Evolutionary conservation across 176 grass and related monocot species (phyloP).

Genomic region (Pharus latifolius): DNA sequence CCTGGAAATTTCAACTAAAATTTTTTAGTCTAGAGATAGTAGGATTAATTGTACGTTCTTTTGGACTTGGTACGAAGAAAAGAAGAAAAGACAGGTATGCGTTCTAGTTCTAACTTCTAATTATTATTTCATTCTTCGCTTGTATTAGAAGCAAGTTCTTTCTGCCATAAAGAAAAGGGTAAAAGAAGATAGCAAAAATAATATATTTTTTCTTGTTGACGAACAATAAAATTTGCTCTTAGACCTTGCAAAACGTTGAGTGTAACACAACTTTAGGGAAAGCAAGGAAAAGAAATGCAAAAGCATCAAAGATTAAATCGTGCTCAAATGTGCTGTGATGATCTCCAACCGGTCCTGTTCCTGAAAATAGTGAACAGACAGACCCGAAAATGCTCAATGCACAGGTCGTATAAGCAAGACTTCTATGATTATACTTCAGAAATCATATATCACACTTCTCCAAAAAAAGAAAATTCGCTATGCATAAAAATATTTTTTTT

Average conservation of each 20-base stretch:
- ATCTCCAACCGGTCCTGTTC: no score
- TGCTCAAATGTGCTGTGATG: no score
- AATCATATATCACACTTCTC: no score
- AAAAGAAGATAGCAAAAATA: background rate
- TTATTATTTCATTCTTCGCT: constrained; percentile 22
- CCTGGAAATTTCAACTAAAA: background rate
- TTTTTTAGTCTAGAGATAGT: background rate
- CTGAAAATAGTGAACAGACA: no score
- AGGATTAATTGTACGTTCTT: background rate
- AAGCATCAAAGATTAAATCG: background rate
- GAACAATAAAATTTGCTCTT: no score
- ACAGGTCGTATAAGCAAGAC: no score
- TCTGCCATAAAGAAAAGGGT: constrained; percentile 15
- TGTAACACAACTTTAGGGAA: background rate
- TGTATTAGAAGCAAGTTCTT: constrained; percentile 31
- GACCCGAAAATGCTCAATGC: no score
- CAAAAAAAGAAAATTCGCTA: no score
- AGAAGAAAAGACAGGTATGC: background rate
- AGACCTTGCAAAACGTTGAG: no score
- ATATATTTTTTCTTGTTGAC: constrained; percentile 22
- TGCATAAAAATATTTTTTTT: no score
- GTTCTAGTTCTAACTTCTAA: background rate
- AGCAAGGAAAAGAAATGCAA: background rate
- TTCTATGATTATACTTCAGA: no score
- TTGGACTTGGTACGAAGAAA: constrained; percentile 19